These are phyloP conservation scores for Populus pruinosa DNA, from an alignment of 345 rosid species.

Conservation along the genomic window DNA sequence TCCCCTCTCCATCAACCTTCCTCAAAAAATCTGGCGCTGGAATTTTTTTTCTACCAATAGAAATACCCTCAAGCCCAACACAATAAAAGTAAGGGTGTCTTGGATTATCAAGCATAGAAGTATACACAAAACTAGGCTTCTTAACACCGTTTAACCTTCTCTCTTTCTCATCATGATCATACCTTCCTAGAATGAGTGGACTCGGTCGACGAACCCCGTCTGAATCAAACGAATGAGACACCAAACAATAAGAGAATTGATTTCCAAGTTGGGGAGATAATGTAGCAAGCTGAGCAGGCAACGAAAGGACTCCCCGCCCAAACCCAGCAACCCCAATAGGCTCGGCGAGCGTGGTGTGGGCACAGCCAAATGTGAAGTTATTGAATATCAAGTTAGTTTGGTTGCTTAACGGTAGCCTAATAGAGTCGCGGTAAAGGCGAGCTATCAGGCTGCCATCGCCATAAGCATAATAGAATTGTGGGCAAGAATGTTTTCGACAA, in stretches of 20 bases:
- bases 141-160: constrained; percentile 15
- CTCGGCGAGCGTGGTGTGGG: constrained; percentile 79
- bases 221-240: constrained; percentile 85
- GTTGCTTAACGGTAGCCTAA: constrained; percentile 45
- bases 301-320: constrained; percentile 77
- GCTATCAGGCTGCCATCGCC: constrained; percentile 90
- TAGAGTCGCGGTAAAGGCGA: constrained; percentile 48
- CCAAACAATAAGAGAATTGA: constrained; percentile 78
- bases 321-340: constrained; percentile 96
- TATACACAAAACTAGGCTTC: constrained; percentile 48
- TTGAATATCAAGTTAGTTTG: constrained; percentile 34
- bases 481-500: constrained; percentile 66
- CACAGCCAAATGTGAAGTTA: constrained; percentile 87
- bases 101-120: constrained; percentile 64
- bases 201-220: constrained; percentile 61
- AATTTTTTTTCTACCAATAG: constrained; percentile 64
- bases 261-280: constrained; percentile 66
- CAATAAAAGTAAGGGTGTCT: constrained; percentile 86
- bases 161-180: constrained; percentile 47
- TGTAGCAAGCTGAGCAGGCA: constrained; percentile 72
- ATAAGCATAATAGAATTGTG: constrained; percentile 82
- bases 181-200: constrained; percentile 86
- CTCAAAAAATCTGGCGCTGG: constrained; percentile 58
- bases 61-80: constrained; percentile 76
- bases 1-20: constrained; percentile 49